phyloP scores from a whole-genome alignment of 78 protist species.

The Dictyostelium purpureum region DNA sequence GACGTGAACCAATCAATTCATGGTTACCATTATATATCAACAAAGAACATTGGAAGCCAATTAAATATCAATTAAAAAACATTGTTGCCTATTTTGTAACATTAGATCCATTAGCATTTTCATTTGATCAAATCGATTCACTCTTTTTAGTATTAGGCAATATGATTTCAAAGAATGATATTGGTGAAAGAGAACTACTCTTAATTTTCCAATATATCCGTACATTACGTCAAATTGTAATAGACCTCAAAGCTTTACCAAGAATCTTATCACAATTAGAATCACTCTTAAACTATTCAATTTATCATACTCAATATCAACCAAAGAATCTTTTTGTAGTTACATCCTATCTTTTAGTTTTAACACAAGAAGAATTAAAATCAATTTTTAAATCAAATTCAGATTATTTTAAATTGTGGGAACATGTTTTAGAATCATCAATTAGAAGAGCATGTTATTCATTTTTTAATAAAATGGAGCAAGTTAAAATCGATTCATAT shows the following conservation, averaged over 20 bases:
- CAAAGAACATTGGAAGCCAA: conserved; percentile 51
- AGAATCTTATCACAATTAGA: conserved; percentile 36
- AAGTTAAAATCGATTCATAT: conserved; percentile 26
- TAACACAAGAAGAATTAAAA: background rate
- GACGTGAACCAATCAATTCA: conserved; percentile 78
- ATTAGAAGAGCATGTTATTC: conserved; percentile 43
- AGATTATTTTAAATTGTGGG: conserved; percentile 43
- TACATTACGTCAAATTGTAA: conserved; percentile 34
- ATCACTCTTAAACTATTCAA: conserved; percentile 6
- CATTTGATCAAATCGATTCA: conserved; percentile 52
- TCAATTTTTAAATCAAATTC: background rate
- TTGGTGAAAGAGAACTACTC: conserved; percentile 68
- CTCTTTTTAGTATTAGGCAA: conserved; percentile 62
- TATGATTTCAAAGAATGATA: conserved; percentile 50
- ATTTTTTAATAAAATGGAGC: conserved; percentile 22
- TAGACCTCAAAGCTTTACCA: conserved; percentile 20
- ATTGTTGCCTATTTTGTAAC: conserved; percentile 76
- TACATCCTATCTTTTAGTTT: conserved; percentile 1
- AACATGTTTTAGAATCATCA: conserved; percentile 32
- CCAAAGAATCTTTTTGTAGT: conserved; percentile 68
- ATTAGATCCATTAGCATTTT: conserved; percentile 76
- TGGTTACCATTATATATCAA: conserved; percentile 75
- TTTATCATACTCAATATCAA: conserved; percentile 36
- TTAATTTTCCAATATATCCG: conserved; percentile 51
- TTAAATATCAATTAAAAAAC: conserved; percentile 22